Evolutionary conservation across 1,284 basidiomycete species (phyloP), one percentile per base, ranked within the genome.

Genomic region (Chalciporus piperatoides): DNA sequence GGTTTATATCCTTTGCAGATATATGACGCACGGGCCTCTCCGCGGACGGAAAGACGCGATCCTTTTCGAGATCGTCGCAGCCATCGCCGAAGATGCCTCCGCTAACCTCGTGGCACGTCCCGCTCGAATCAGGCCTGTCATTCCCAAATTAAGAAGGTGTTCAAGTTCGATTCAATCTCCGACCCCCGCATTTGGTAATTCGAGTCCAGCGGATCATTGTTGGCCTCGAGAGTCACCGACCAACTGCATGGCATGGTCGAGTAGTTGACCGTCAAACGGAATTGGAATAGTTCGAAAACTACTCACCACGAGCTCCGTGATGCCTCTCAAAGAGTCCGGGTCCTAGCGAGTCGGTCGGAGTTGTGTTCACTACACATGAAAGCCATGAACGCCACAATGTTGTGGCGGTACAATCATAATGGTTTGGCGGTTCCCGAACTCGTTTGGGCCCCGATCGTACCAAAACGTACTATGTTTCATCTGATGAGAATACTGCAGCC

Each of bases 21-120:
- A 28, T 30, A 55, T 51, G 55, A 59, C 61, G 63, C 63, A 65
- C 67, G 62, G 59, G 48, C 67, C 63, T 44, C 9, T 47, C 54
- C 46, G 21, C 41, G 52, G 37, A 45, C 49, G 52, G 64, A 53
- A 67, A 52, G 49, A 43, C 33, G 35, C 11, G 30, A 36, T 14
- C 61, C 63, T 14, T 39, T 44, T 43, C 38, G 17, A 39, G 56
- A 63, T 57, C 39, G 44, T 51, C 54, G 36, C 38, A 52, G 56
- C 55, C 52, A 66, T 64, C 44, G 54, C 58, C 42, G 51, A 51
- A 65, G 19, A 52, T 53, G 41, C 58, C 63, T 63, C 51, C 48
- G 62, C 43, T 59, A 40, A 38, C 46, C 17, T 45, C 59, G 54
- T 49, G 51, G 46, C 53, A 58, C 30, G 38, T 48, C 48, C 4